These are phyloP conservation scores for Amylocystis lapponica DNA, from an alignment of 768 basidiomycete genomes.

Conservation along the genomic window DNA sequence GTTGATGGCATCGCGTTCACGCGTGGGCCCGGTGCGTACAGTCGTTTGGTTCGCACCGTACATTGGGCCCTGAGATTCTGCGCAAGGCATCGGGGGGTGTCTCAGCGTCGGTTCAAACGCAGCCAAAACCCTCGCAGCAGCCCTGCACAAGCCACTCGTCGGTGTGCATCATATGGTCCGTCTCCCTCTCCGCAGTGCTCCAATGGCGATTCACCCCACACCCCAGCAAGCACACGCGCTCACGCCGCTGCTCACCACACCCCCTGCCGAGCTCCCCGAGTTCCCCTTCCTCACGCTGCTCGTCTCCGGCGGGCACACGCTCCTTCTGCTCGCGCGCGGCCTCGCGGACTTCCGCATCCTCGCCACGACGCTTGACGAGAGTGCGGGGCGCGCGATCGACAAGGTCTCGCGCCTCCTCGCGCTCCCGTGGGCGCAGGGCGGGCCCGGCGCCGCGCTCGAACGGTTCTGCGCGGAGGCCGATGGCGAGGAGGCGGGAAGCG, in stretches of 20 bases:
- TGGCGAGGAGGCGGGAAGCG: not conserved
- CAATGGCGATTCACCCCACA: conserved; percentile 6
- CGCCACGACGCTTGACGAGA: conserved; percentile 69
- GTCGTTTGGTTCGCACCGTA: conserved; percentile 3
- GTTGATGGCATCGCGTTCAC: conserved; percentile 91
- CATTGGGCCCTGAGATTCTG: not conserved
- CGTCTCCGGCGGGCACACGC: conserved; percentile 91
- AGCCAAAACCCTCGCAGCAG: conserved; percentile 82
- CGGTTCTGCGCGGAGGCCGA: conserved; percentile 42
- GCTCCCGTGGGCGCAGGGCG: conserved; percentile 56
- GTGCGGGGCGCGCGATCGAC: conserved; percentile 78
- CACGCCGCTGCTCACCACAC: conserved; percentile 68
- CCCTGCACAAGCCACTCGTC: conserved; percentile 69
- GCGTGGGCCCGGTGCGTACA: conserved; percentile 64
- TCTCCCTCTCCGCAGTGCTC: conserved; percentile 6
- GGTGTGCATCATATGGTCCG: conserved; percentile 95
- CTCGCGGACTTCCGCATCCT: conserved; percentile 57
- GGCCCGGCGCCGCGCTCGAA: conserved; percentile 81
- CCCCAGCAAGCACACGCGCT: conserved; percentile 88
- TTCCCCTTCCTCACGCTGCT: conserved; percentile 90
- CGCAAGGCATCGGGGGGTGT: conserved; percentile 73
- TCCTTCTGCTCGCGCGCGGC: conserved; percentile 71
- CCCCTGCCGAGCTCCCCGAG: conserved; percentile 32
- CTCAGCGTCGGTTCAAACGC: conserved; percentile 74
- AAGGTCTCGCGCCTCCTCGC: conserved; percentile 69